Base-by-base conservation (phyloP, 1,284 basidiomycete genomes). In the Leccinum pseudoinsigne region DNA sequence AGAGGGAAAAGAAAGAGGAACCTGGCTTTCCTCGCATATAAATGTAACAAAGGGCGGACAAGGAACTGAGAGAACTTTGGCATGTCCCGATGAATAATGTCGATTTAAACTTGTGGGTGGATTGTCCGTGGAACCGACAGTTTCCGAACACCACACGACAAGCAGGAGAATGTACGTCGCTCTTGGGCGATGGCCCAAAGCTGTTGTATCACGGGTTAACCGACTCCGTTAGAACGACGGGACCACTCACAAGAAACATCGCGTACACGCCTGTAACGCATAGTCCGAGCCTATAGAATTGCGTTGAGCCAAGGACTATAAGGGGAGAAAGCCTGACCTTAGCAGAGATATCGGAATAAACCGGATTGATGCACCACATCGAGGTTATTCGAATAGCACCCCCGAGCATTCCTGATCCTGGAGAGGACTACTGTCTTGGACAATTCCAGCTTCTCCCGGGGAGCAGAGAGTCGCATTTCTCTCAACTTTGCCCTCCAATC, bases 161-260 rank as follows among this genome's bases (percentile, higher is more conserved):
- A 23, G 28, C 14, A 16, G 21, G 18, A 26, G n/a, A 80, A 10
- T 89, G 73, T 78, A 95, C 94, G 74, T 78, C 94, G 83, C 80
- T 97, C 94, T 80, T 97, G 94, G 21, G 94, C 93, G 61, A 97
- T 88, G 14, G 93, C 94, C 94, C 94, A 97, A 61, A 95, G 77
- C 66, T 66, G 58, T 67, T 50, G 67, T 61, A 67, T 67, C 26
- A 58, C 45, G 11, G 42, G 55, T 31, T 50, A 59, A 31, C 40
- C 61, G 56, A 53, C 40, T 47, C 10, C 45, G 5, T 26, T 42
- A 11, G 64, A 28, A 65, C 57, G 38, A 51, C 60, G 53, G 28
- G 40, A 51, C 54, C 1, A 77, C 86, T 72, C 71, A 89, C 89
- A 69, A 92, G 78, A 70, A 92, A 92, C 88, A 90, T 91, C 47